These are phyloP conservation scores for Claviceps paspali DNA, from an alignment of 2,329 filamentous ascomycete species.

Conservation along the genomic window DNA sequence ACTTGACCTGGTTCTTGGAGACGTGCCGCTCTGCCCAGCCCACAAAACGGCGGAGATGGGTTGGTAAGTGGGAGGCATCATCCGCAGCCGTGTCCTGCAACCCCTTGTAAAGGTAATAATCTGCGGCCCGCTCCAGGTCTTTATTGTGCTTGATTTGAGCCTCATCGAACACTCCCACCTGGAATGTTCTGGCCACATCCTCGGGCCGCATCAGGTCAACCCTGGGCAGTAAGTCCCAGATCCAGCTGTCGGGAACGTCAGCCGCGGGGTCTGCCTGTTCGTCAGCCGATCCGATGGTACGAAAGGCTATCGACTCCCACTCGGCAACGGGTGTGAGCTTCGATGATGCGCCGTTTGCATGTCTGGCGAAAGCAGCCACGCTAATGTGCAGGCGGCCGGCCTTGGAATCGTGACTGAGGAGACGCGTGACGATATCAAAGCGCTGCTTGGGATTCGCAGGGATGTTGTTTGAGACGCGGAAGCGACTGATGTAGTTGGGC, in stretches of 20 bases:
- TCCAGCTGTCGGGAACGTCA: slow-evolving; percentile 11
- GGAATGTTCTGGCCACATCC: slow-evolving; percentile 12
- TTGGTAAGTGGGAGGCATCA: slow-evolving; percentile 9
- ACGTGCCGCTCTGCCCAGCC: slow-evolving; percentile 8
- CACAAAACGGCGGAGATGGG: slow-evolving; percentile 9
- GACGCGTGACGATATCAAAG: slow-evolving; percentile 12
- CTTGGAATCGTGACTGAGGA: slow-evolving; percentile 12
- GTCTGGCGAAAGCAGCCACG: slow-evolving; percentile 12
- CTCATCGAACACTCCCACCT: slow-evolving; percentile 11
- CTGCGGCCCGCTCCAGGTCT: slow-evolving; percentile 8
- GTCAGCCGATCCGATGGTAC: slow-evolving; percentile 4
- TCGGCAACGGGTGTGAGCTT: slow-evolving; percentile 10
- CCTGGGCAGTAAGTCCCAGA: slow-evolving; percentile 12
- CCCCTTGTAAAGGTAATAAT: slow-evolving; percentile 10
- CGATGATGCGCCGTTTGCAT: slow-evolving; percentile 1
- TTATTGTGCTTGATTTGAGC: slow-evolving; percentile 11
- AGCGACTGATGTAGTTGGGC: slow-evolving; percentile 15
- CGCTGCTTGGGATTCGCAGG: slow-evolving; percentile 7
- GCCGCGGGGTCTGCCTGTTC: slow-evolving; percentile 5
- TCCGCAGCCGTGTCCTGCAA: slow-evolving; percentile 9
- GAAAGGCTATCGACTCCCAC: slow-evolving; percentile 10
- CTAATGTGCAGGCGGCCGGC: slow-evolving; percentile 12
- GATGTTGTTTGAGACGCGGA: slow-evolving; percentile 17
- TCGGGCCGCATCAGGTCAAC: slow-evolving; percentile 9
- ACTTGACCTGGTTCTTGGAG: slow-evolving; percentile 1